Base-by-base conservation (phyloP, 345 rosid genomes). In the Salix suchowensis region DNA sequence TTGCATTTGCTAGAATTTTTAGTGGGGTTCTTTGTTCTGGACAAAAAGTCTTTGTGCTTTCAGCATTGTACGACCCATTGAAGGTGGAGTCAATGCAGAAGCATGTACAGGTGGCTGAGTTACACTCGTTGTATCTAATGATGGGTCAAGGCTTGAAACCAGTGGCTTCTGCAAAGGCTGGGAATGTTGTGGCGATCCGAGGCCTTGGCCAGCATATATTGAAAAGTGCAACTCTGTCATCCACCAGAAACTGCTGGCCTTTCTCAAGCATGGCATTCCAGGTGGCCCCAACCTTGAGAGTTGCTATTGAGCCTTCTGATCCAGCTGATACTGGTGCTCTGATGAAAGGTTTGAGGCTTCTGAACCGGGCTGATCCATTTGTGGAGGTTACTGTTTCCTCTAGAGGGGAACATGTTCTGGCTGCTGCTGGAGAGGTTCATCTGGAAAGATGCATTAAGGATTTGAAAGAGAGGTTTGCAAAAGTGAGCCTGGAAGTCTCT, bases 341-440 rank as follows among this genome's bases (percentile, higher is more conserved):
- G 76, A 88, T 87, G 93, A 90, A 89, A 88, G 98, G 98, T 48
- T 68, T 95, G 76, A 89, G 86, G 81, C 97, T 95, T 81, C 81
- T 95, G 74, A 93, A 95, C 87, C 81, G 91, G 24, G 98, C 97
- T 60, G 97, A 95, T 86, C 98, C 97, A 26, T 95, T 93, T 87
- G 92, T 95, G 14, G 96, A 93, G 87, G 92, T 95, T 34, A 82
- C 88, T 19, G 94, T 95, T 79, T 95, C 98, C 72, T 87, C 94
- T 75, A 87, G 94, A 84, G 98, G 98, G 75, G 98, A 95, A 73
- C 91, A 93, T 62, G 98, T 95, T 70, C 91, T 95, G 76, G 90
- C 96, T 76, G 98, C 97, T 79, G 98, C 96, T 7, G 98, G 98
- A 65, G 98, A 95, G 78, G 97, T 95, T 82, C 99, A 95, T 83